Percentiles rank a stretch among this genome's conserved stretches.
phyloP scores from a whole-genome alignment of 2,329 filamentous ascomycete species.

The Alternaria longipes region DNA sequence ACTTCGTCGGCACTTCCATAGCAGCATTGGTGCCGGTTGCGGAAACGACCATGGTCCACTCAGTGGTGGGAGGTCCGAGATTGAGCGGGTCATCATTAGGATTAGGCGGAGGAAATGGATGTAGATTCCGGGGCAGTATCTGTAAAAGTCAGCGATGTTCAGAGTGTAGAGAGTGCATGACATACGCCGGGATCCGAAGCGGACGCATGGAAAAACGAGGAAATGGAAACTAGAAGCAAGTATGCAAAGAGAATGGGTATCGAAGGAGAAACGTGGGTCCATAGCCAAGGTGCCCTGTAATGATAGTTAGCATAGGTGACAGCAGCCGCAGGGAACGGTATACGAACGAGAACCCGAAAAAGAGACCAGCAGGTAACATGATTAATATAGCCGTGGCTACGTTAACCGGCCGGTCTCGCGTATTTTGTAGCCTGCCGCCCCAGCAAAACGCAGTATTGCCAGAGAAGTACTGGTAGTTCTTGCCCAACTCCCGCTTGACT shows the following conservation, averaged over 20 bases:
- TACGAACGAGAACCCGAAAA: slow-evolving; percentile 80
- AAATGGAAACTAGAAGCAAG: slow-evolving; percentile 87
- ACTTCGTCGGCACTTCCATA: slow-evolving; percentile 98
- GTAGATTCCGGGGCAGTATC: slow-evolving; percentile 92
- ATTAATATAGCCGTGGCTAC: slow-evolving; percentile 83
- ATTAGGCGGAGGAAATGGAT: slow-evolving; percentile 81
- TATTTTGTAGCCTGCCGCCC: slow-evolving; percentile 87
- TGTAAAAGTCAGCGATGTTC: slow-evolving; percentile 51
- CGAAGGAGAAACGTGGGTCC: slow-evolving; percentile 85
- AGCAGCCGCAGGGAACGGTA: not conserved
- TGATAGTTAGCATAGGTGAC: slow-evolving; percentile 28
- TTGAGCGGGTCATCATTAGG: slow-evolving; percentile 82
- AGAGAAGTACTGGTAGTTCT: slow-evolving; percentile 90
- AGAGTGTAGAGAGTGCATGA: slow-evolving; percentile 31
- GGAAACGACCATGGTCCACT: slow-evolving; percentile 92
- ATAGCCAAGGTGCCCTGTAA: slow-evolving; percentile 76
- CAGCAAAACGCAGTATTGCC: slow-evolving; percentile 93
- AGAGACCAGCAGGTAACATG: slow-evolving; percentile 80
- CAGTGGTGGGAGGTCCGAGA: slow-evolving; percentile 84
- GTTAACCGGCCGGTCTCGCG: slow-evolving; percentile 86
- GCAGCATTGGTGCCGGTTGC: slow-evolving; percentile 77
- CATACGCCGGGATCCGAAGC: slow-evolving; percentile 90
- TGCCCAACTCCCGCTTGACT: slow-evolving; percentile 62
- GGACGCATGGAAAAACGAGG: slow-evolving; percentile 93
- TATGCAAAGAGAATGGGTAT: slow-evolving; percentile 92